These are phyloP conservation scores for Penicillium brevicompactum DNA, from an alignment of 2,329 filamentous ascomycete genomes.

Conservation along the genomic window DNA sequence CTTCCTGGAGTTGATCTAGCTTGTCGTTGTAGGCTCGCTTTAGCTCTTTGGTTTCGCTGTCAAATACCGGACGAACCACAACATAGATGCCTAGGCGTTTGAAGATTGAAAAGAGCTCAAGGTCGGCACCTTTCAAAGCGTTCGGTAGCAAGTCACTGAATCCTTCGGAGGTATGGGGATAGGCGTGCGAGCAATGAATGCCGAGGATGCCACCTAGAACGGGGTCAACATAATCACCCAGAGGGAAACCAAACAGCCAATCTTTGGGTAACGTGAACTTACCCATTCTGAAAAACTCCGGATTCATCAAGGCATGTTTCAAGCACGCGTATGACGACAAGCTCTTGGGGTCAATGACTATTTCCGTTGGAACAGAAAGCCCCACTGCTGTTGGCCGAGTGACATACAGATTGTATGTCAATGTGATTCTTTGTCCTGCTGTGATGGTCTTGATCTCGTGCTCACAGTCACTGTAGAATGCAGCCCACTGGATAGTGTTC, in stretches of 20 bases:
- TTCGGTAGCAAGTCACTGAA: constrained; percentile 30
- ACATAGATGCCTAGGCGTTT: constrained; percentile 34
- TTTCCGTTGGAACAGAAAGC: constrained; percentile 23
- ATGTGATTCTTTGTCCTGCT: constrained; percentile 55
- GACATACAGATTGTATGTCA: constrained; percentile 63
- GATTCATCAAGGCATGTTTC: constrained; percentile 30
- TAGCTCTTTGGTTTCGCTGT: not conserved
- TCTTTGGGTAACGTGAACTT: not conserved
- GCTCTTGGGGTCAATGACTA: constrained; percentile 32
- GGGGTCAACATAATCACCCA: too few relatives aligned
- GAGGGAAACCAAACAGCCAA: too few relatives aligned
- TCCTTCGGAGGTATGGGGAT: constrained; percentile 43
- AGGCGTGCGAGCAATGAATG: constrained; percentile 51
- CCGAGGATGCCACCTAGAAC: constrained; percentile 47
- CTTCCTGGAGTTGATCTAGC: not conserved
- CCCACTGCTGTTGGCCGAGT: constrained; percentile 28
- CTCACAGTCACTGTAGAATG: constrained; percentile 42
- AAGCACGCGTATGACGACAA: constrained; percentile 42
- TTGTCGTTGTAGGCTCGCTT: too few relatives aligned
- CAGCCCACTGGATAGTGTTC: constrained; percentile 36
- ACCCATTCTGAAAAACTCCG: constrained; percentile 43
- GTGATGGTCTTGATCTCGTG: constrained; percentile 50
- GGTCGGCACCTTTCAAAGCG: constrained; percentile 51
- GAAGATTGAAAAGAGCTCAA: constrained; percentile 45
- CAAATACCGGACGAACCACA: constrained; percentile 32